Conservation (phyloP, 1,284 basidiomycete genomes). For the Golubevia pallescens region DNA sequence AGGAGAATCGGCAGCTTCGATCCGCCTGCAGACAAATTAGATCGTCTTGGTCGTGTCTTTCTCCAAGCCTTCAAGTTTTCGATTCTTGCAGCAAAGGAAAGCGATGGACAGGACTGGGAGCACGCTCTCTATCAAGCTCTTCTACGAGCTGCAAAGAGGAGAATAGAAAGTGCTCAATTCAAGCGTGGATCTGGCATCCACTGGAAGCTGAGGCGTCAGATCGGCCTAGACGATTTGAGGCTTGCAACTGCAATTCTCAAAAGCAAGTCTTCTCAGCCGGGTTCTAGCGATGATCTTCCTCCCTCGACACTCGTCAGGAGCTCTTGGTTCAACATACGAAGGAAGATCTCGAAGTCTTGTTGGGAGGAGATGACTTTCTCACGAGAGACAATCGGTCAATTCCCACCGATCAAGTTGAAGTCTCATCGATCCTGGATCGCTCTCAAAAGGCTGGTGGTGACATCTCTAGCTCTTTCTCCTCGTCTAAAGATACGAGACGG, state of each 20-base stretch:
- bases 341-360: not conserved
- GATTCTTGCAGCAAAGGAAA: no score
- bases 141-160: no score
- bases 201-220: not conserved
- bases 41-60: no score
- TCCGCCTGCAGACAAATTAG: no score
- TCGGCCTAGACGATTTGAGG: not conserved
- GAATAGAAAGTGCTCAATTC: no score
- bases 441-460: not conserved
- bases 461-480: not conserved
- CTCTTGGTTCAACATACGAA: not conserved
- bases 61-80: no score
- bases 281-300: not conserved
- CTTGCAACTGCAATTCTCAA: not conserved
- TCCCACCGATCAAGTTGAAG: not conserved
- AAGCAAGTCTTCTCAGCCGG: not conserved
- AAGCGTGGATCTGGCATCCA: no score
- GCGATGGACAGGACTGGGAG: no score
- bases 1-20: no score
- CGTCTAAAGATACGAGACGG: not conserved
- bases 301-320: not conserved
- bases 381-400: not conserved
- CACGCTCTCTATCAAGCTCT: no score
- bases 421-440: not conserved
- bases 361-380: not conserved